These are phyloP conservation scores for Hypomontagnella monticulosa DNA, from an alignment of 495 filamentous ascomycete genomes.

Conservation along the genomic window DNA sequence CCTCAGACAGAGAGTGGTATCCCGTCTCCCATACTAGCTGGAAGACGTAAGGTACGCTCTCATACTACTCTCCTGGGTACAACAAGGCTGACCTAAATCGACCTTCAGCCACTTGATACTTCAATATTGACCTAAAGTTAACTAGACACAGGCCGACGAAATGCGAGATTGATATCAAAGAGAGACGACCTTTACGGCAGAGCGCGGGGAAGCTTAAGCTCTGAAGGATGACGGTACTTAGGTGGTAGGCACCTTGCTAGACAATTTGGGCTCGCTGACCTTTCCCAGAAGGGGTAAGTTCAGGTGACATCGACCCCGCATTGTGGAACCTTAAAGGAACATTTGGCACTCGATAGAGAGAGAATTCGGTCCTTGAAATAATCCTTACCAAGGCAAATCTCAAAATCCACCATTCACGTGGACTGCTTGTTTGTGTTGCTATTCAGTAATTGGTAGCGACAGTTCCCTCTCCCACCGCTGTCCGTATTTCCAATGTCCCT, in stretches of 20 bases:
- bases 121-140: neutral
- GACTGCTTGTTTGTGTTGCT: slow-evolving; percentile 6
- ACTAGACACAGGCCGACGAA: slow-evolving; percentile 11
- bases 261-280: slow-evolving; percentile 9
- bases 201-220: slow-evolving; percentile 28
- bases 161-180: slow-evolving; percentile 6
- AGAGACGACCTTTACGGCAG: neutral
- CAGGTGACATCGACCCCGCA: slow-evolving; percentile 30
- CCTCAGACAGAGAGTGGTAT: too few relatives aligned
- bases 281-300: slow-evolving; percentile 6
- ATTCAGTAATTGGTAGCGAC: neutral
- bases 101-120: neutral
- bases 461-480: slow-evolving; percentile 1
- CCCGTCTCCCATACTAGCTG: too few relatives aligned
- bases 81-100: neutral
- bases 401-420: slow-evolving; percentile 32
- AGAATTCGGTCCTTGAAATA: slow-evolving; percentile 28
- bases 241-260: slow-evolving; percentile 1
- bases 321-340: slow-evolving; percentile 26
- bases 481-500: neutral
- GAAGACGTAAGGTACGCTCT: too few relatives aligned
- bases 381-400: slow-evolving; percentile 13
- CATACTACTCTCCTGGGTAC: neutral
- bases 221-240: slow-evolving; percentile 21
- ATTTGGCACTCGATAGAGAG: slow-evolving; percentile 8